Evolutionary conservation across 2,329 filamentous ascomycete genomes (phyloP).

Genomic region (Arthrobotrys musiformis): DNA sequence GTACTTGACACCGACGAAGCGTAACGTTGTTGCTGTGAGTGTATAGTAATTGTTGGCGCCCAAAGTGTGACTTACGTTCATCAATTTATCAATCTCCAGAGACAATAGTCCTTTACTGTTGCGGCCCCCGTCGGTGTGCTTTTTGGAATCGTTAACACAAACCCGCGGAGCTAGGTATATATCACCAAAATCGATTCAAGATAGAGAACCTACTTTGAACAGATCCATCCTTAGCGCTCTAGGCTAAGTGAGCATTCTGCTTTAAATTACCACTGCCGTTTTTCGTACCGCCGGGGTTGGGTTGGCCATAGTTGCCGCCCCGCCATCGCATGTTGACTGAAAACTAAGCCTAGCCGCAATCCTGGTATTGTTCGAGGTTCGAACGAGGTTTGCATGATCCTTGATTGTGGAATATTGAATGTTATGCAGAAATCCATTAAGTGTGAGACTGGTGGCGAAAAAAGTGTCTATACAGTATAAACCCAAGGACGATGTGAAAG

Average conservation of each 20-base stretch:
- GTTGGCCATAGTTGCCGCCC: neutral
- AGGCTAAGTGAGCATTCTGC: neutral
- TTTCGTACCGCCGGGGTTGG: neutral
- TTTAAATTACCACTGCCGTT: neutral
- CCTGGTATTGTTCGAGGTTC: neutral
- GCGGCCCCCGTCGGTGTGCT: neutral
- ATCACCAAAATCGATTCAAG: neutral
- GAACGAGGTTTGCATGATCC: neutral
- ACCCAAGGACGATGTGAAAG: neutral
- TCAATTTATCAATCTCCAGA: neutral
- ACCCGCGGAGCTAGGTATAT: neutral
- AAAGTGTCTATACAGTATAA: neutral
- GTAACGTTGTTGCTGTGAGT: neutral
- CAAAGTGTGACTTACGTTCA: neutral
- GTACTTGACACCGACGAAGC: neutral
- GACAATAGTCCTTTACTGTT: neutral
- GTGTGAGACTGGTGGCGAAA: neutral
- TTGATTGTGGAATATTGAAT: neutral
- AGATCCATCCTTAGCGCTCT: neutral
- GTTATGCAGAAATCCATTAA: neutral
- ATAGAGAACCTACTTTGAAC: neutral
- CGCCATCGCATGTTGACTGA: neutral
- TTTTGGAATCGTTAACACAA: neutral
- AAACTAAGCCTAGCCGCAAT: neutral
- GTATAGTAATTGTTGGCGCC: neutral